A percentile compares a stretch with the other conserved stretches of the same genome.
Conservation (phyloP, 352 stramenopile genomes). For the Pythium chondricola region DNA sequence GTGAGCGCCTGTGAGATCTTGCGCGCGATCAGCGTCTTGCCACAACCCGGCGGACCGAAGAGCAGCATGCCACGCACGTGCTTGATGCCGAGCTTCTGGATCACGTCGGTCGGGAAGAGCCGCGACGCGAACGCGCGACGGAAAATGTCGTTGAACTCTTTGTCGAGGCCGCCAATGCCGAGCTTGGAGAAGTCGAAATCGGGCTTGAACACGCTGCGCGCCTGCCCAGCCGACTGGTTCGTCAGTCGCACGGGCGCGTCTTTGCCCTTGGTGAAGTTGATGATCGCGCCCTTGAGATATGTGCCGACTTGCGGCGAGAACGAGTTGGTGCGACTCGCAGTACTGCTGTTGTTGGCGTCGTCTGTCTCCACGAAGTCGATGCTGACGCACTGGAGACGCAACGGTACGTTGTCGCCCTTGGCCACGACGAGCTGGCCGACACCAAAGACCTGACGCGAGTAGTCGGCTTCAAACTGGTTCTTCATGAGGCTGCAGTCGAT, state of each 20-base stretch:
- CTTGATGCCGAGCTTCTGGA: constrained; percentile 97
- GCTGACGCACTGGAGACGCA: constrained; percentile 53
- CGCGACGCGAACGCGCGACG: constrained; percentile 96
- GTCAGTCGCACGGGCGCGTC: constrained; percentile 69
- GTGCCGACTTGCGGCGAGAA: constrained; percentile 36
- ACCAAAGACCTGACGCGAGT: constrained; percentile 67
- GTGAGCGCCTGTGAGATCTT: constrained; percentile 97
- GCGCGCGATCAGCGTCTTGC: constrained; percentile 98
- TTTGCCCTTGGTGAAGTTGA: constrained; percentile 76
- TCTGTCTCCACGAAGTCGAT: constrained; percentile 50
- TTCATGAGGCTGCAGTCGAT: constrained; percentile 76
- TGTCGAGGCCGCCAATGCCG: constrained; percentile 97
- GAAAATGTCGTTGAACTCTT: constrained; percentile 99
- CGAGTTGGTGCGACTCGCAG: constrained; percentile 19
- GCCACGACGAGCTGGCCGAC: constrained; percentile 71
- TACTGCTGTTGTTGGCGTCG: constrained; percentile 6
- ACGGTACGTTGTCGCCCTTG: constrained; percentile 49
- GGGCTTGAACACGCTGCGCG: constrained; percentile 88
- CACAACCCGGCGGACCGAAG: constrained; percentile 83
- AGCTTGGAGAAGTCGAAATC: constrained; percentile 99
- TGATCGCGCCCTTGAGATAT: constrained; percentile 58
- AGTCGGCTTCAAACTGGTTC: constrained; percentile 58
- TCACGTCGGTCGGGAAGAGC: constrained; percentile 95
- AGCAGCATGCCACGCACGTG: constrained; percentile 95
- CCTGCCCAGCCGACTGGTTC: constrained; percentile 75